Percentiles rank a stretch among this genome's conserved stretches.
Conservation (phyloP, 805 yeast genomes). For the Priceomyces carsonii region DNA sequence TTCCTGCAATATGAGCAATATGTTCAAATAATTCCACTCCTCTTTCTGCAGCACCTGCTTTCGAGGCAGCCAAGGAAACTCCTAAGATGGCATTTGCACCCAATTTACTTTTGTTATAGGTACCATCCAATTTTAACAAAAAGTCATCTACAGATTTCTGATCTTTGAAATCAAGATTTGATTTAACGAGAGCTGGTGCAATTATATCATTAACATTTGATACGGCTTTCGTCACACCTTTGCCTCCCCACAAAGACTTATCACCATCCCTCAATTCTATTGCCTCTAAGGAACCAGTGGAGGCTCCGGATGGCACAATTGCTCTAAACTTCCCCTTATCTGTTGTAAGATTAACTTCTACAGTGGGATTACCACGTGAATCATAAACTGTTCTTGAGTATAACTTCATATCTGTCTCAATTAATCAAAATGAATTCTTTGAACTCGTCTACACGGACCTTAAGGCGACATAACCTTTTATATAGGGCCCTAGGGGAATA, state of each 20-base stretch:
- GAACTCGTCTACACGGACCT: too few species aligned
- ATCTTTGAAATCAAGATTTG: constrained; percentile 13
- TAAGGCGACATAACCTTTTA: too few species aligned
- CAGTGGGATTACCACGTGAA: constrained; percentile 26
- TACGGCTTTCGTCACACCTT: constrained; percentile 22
- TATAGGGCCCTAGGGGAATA: too few species aligned
- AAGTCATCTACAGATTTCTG: constrained; percentile 17
- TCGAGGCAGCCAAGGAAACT: constrained; percentile 21
- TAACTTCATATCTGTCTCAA: constrained; percentile 14
- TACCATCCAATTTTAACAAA: constrained; percentile 16
- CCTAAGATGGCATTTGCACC: constrained; percentile 26
- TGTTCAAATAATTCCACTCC: constrained; percentile 19
- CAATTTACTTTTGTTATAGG: constrained; percentile 18
- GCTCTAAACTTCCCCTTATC: constrained; percentile 18
- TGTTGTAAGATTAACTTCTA: constrained; percentile 20
- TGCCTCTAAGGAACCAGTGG: constrained; percentile 23
- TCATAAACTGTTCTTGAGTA: constrained; percentile 21
- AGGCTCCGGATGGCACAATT: constrained; percentile 25
- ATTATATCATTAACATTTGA: constrained; percentile 18
- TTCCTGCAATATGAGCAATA: constrained; percentile 16
- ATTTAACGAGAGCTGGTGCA: constrained; percentile 18
- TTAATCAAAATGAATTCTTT: too few species aligned
- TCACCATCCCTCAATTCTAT: constrained; percentile 23
- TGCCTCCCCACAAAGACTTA: constrained; percentile 21
- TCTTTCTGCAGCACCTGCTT: constrained; percentile 21